Conservation (phyloP, 2,329 filamentous ascomycete species). For the Esteya vermicola region DNA sequence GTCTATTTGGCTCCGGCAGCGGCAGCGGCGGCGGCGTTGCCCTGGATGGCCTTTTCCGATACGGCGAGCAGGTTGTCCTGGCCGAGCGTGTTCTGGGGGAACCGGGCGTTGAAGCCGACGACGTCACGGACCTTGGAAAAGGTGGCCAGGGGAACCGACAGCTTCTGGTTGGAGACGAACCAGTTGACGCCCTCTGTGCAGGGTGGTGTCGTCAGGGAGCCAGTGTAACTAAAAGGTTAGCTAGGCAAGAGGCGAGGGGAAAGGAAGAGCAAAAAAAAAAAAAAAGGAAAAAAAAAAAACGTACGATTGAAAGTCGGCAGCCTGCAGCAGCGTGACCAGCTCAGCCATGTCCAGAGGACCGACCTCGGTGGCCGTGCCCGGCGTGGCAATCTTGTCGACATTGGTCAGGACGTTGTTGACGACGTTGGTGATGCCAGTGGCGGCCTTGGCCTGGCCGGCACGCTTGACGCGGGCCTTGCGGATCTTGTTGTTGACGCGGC, state of each 20-base stretch:
- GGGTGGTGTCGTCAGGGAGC: conserved; percentile 34
- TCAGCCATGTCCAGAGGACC: conserved; percentile 28
- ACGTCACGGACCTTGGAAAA: conserved; percentile 25
- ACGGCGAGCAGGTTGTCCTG: conserved; percentile 19
- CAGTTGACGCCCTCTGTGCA: conserved; percentile 32
- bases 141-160: conserved; percentile 21
- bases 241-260: neutral
- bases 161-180: conserved; percentile 29
- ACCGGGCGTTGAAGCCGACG: conserved; percentile 33
- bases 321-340: conserved; percentile 21
- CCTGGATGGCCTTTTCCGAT: no score
- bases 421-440: neutral
- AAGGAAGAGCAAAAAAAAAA: neutral
- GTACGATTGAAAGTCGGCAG: conserved; percentile 24
- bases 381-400: conserved; percentile 24
- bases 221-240: conserved; percentile 21
- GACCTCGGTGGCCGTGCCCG: conserved; percentile 25
- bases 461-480: no score
- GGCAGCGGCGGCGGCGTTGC: no score
- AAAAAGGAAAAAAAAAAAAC: neutral
- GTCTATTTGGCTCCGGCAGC: no score
- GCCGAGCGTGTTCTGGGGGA: conserved; percentile 27
- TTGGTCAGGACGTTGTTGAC: conserved; percentile 29
- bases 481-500: conserved; percentile 13
- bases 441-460: neutral